Evolutionary conservation across 106 monocot species (phyloP).

Genomic region (Alisma plantagoaquatica): DNA sequence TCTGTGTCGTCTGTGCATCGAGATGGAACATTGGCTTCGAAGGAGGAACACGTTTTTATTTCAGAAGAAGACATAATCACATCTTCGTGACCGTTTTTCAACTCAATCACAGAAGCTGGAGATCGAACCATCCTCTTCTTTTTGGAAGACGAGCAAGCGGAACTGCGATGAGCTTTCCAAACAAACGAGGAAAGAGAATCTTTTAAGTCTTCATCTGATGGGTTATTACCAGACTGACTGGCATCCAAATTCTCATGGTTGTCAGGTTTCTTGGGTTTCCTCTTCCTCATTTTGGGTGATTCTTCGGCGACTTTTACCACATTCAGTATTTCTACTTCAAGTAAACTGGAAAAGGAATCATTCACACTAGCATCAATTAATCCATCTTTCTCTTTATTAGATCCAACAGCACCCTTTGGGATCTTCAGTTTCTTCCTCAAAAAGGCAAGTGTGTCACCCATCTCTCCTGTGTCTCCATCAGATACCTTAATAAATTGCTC

Average conservation of each 20-base stretch:
- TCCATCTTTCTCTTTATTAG: slow-evolving; percentile 1
- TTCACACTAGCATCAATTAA: slow-evolving; percentile 5
- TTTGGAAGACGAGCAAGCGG: neutral
- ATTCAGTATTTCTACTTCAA: neutral
- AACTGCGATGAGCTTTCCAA: slow-evolving; percentile 16
- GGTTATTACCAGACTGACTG: slow-evolving; percentile 1
- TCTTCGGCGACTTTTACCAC: neutral
- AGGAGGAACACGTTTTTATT: neutral
- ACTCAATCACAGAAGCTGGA: neutral
- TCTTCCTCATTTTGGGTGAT: neutral
- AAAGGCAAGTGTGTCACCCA: slow-evolving; percentile 63
- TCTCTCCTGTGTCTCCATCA: slow-evolving; percentile 20
- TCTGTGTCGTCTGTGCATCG: too few relatives aligned
- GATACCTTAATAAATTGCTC: slow-evolving; percentile 18
- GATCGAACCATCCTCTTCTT: slow-evolving; percentile 14
- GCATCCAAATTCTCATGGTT: neutral
- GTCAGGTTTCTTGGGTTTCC: neutral
- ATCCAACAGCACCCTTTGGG: slow-evolving; percentile 36
- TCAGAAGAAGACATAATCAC: neutral
- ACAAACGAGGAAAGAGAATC: slow-evolving; percentile 38
- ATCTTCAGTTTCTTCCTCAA: slow-evolving; percentile 63
- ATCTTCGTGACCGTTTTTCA: neutral
- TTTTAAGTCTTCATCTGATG: slow-evolving; percentile 20
- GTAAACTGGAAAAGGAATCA: neutral
- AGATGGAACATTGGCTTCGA: too few relatives aligned